Evolutionary conservation across 441 rosid species (phyloP).

Genomic region (Erysimum pusillum): DNA sequence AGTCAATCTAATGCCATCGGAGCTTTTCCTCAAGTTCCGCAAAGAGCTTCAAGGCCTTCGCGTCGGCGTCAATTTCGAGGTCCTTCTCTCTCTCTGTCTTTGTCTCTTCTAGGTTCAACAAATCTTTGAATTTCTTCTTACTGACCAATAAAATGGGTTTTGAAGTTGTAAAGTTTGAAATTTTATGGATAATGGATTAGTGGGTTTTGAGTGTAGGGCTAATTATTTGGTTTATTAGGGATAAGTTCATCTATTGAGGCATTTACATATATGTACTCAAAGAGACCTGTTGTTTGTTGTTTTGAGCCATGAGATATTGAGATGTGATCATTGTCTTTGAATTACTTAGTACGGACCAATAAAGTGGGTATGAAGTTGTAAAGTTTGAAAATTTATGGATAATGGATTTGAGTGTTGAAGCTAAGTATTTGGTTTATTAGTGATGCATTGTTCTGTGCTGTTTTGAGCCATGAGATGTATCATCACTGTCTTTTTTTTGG

Average conservation of each 20-base stretch:
- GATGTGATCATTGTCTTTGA: background rate
- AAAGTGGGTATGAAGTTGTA: constrained; percentile 42
- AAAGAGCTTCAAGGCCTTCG: constrained; percentile 88
- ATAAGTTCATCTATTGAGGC: background rate
- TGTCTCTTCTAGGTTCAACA: background rate
- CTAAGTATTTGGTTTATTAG: background rate
- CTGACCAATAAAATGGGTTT: background rate
- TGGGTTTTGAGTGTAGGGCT: background rate
- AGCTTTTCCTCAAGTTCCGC: constrained; percentile 84
- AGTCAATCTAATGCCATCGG: constrained; percentile 79
- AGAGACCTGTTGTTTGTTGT: constrained; percentile 1
- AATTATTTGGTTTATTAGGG: background rate
- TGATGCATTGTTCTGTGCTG: background rate
- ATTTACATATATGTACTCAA: background rate
- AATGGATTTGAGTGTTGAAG: background rate
- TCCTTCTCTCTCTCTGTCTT: constrained; percentile 6
- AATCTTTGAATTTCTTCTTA: background rate
- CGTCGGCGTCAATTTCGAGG: constrained; percentile 94
- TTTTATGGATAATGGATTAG: background rate
- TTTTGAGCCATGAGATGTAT: background rate
- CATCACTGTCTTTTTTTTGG: background rate
- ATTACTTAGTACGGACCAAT: too few relatives aligned
- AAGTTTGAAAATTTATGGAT: background rate
- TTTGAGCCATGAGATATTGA: background rate
- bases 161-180: background rate